Percentiles rank a stretch among this genome's conserved stretches.
Evolutionary conservation across 768 basidiomycete species (phyloP).

Genomic region (Podaxis sp.): DNA sequence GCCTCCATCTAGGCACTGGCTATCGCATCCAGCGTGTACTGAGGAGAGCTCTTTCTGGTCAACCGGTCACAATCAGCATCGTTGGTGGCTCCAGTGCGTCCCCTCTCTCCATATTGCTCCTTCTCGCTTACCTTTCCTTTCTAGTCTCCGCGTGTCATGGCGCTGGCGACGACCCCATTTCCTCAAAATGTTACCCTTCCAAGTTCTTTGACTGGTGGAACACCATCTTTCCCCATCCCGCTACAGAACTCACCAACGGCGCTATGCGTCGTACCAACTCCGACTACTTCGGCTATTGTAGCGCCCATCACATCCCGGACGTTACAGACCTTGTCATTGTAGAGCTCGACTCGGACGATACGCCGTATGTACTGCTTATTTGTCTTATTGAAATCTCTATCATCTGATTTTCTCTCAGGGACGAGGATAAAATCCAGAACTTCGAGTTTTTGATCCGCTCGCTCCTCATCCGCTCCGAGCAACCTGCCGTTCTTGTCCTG

Average conservation of each 20-base stretch:
- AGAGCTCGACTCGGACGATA: conserved; percentile 92
- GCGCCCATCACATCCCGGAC: conserved; percentile 90
- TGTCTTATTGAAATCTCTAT: conserved; percentile 3
- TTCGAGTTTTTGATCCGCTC: conserved; percentile 94
- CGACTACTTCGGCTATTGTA: conserved; percentile 95
- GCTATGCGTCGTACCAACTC: conserved; percentile 92
- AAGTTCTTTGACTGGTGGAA: conserved; percentile 98
- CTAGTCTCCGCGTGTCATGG: conserved; percentile 93
- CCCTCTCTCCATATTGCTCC: conserved; percentile 6
- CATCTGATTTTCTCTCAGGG: conserved; percentile 39
- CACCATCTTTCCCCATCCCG: conserved; percentile 95
- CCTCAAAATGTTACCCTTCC: conserved; percentile 87
- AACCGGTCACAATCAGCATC: conserved; percentile 87
- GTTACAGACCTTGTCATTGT: conserved; percentile 91
- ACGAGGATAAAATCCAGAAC: conserved; percentile 69
- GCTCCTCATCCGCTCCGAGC: conserved; percentile 84
- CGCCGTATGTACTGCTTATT: conserved; percentile 55
- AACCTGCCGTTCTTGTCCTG: conserved; percentile 91
- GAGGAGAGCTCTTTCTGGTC: conserved; percentile 79
- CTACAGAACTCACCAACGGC: conserved; percentile 96
- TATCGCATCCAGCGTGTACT: conserved; percentile 81
- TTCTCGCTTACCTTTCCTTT: conserved; percentile 7
- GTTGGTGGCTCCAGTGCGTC: conserved; percentile 81
- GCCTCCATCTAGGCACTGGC: conserved; percentile 78
- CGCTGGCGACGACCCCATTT: conserved; percentile 87